Conservation (phyloP, 2,329 filamentous ascomycete genomes). For the Pestalotiopsis sp. region DNA sequence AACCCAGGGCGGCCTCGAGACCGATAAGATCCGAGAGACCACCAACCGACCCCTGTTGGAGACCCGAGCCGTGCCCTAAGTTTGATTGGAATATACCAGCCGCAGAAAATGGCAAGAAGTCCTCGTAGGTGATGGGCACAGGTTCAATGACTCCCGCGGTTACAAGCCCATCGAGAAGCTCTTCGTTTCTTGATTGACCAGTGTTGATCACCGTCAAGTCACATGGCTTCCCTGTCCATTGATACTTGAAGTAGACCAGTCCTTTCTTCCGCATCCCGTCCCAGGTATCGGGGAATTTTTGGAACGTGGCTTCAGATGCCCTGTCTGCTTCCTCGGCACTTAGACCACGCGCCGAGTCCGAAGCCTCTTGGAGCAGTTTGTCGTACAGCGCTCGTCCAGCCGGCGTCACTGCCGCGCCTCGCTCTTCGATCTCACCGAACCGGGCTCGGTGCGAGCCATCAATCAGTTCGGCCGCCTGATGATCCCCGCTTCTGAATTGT, state of each 20-base stretch:
- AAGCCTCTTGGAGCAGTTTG: conserved; percentile 35
- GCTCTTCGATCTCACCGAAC: conserved; percentile 57
- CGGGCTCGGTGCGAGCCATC: conserved; percentile 48
- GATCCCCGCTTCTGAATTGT: conserved; percentile 31
- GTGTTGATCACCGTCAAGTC: neutral
- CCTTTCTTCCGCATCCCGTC: conserved; percentile 34
- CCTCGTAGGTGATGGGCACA: conserved; percentile 53
- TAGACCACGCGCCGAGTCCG: conserved; percentile 24
- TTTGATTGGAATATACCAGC: conserved; percentile 48
- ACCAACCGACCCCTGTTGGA: neutral
- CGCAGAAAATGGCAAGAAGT: conserved; percentile 55
- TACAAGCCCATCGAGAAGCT: conserved; percentile 34
- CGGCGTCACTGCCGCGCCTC: conserved; percentile 51
- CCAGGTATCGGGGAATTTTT: conserved; percentile 44
- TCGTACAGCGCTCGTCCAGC: conserved; percentile 50
- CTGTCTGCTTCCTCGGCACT: conserved; percentile 13
- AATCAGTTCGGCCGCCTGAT: conserved; percentile 16
- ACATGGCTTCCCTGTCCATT: conserved; percentile 20
- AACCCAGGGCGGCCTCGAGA: neutral
- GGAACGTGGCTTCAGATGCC: conserved; percentile 31
- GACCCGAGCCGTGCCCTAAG: neutral
- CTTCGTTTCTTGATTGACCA: neutral
- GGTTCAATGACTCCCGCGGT: conserved; percentile 33
- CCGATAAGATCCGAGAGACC: neutral
- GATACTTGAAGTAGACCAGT: conserved; percentile 44